Evolutionary conservation across 108 stramenopile species (phyloP), one percentile per base, ranked within the genome.

Genomic region (Parmales sp.): DNA sequence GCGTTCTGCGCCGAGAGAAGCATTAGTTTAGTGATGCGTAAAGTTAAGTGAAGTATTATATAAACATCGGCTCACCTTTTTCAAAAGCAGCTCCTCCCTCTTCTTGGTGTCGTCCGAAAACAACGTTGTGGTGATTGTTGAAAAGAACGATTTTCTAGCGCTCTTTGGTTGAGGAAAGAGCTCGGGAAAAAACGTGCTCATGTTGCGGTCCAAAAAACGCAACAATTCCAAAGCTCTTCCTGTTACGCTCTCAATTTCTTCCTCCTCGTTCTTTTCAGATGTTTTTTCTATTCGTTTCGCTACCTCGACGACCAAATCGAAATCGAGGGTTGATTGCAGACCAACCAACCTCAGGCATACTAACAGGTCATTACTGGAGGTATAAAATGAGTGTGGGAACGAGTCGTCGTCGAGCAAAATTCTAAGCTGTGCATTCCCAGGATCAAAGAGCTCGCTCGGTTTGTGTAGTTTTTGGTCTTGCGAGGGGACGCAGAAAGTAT

Each of bases 371-470:
- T 46, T 66, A n/a, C 45, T n/a, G n/a, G n/a, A n/a, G n/a, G n/a
- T n/a, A n/a, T n/a, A n/a, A n/a, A n/a, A n/a, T n/a, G 22, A 39
- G 3, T 8, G 16, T 2, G 77, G 73, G 8, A 78, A 69, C 1
- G 37, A 19, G n/a, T 37, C 31, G 29, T 46, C 43, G 34, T 60
- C 65, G 1, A 78, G 43, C 13, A 78, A 64, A 2, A 23, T 13
- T 16, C 13, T 37, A 23, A 78, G 48, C 37, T 66, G 54, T 22
- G 36, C 26, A 31, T 31, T 65, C 45, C 64, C 46, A 16, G 77
- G 73, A 37, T 78, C 77, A 41, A 65, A 78, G 28, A 78, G 65
- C 48, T 70, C 67, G 48, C 37, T 1, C 9, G 68, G 51, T 29
- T 60, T 60, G 7, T 26, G n/a, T 5, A 41, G 39, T 9, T 2